Evolutionary conservation across 2,329 filamentous ascomycete species (phyloP).

Genomic region (Decorospora gaudefroyi): DNA sequence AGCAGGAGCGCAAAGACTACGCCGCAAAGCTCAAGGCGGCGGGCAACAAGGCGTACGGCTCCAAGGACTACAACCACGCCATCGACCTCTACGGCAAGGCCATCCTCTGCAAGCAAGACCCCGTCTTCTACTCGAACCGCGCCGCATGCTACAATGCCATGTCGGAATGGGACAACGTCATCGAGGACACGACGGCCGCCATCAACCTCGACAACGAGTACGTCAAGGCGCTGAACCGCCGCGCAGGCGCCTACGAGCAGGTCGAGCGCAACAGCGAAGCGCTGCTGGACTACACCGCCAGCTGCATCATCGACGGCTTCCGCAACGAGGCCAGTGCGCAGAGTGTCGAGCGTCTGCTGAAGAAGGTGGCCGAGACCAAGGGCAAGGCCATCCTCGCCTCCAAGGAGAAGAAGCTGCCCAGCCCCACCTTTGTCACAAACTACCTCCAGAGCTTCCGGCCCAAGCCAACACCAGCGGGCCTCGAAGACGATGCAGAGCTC

Average conservation of each 20-base stretch:
- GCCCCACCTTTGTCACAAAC: constrained; percentile 95
- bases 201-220: constrained; percentile 94
- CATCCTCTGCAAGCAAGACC: constrained; percentile 94
- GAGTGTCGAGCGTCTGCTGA: constrained; percentile 88
- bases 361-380: constrained; percentile 95
- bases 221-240: constrained; percentile 94
- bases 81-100: constrained; percentile 96
- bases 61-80: constrained; percentile 89
- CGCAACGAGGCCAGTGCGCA: constrained; percentile 86
- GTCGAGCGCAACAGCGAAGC: constrained; percentile 89
- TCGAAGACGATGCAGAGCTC: constrained; percentile 81
- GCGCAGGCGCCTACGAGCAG: constrained; percentile 96
- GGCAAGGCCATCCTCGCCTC: constrained; percentile 82
- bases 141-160: constrained; percentile 96
- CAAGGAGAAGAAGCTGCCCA: constrained; percentile 85
- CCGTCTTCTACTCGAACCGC: constrained; percentile 98
- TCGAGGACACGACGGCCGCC: constrained; percentile 94
- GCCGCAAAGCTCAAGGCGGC: constrained; percentile 91
- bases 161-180: constrained; percentile 90
- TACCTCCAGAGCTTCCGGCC: constrained; percentile 98
- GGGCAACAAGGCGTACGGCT: constrained; percentile 94
- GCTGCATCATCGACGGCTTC: constrained; percentile 98
- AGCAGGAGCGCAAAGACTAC: constrained; percentile 79
- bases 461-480: constrained; percentile 75
- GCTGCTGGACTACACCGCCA: constrained; percentile 95